Conservation (phyloP, 2,329 filamentous ascomycete genomes). For the Pyrenophora teres region DNA sequence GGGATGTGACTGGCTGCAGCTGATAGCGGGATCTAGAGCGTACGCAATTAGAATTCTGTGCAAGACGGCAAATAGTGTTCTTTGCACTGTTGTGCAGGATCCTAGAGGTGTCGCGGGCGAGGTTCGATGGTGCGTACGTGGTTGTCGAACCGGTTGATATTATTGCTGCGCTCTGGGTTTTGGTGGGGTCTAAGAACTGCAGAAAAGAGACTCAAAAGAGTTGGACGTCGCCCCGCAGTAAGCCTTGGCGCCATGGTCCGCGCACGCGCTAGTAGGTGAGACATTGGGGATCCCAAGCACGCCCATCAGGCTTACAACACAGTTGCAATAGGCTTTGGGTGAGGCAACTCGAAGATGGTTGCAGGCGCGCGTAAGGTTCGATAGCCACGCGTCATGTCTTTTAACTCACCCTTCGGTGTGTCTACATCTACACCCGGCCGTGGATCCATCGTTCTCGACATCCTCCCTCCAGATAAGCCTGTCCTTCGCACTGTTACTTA, state of each 20-base stretch:
- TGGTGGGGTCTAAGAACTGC: conserved; percentile 17
- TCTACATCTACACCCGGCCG: conserved; percentile 76
- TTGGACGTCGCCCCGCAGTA: conserved; percentile 5
- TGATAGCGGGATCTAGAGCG: neutral
- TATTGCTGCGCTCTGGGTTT: conserved; percentile 12
- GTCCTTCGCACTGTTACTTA: conserved; percentile 77
- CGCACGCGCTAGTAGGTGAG: conserved; percentile 1
- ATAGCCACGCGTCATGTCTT: conserved; percentile 34
- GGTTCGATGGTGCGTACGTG: conserved; percentile 17
- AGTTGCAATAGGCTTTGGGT: too few species aligned
- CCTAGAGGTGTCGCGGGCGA: conserved; percentile 1
- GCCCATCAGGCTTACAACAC: too few species aligned
- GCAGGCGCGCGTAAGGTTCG: neutral
- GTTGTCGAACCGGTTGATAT: conserved; percentile 14
- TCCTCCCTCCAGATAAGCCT: conserved; percentile 72
- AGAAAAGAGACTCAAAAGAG: conserved; percentile 11
- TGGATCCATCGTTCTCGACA: conserved; percentile 74
- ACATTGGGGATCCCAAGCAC: too few species aligned
- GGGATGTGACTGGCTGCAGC: conserved; percentile 10
- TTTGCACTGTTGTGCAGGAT: neutral
- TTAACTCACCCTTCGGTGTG: conserved; percentile 72
- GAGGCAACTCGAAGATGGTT: conserved; percentile 16
- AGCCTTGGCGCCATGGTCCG: conserved; percentile 8
- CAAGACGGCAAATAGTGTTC: neutral
- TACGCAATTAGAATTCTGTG: neutral